Evolutionary conservation across 805 yeast species (phyloP), one percentile per base, ranked within the genome.

Genomic region (Myxozyma neotropica): DNA sequence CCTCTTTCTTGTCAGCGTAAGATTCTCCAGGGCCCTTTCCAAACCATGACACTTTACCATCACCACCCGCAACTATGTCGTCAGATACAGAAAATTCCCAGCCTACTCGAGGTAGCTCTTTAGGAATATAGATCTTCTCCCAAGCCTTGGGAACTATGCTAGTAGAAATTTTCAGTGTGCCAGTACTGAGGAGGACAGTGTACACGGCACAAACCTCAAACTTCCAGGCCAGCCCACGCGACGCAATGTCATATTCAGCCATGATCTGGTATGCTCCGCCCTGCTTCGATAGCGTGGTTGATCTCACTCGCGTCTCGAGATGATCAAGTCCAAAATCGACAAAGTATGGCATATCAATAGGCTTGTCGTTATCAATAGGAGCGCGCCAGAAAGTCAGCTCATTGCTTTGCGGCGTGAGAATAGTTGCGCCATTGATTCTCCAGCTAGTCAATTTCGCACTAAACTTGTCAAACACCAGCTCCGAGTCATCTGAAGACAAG

Each of bases 1-100:
- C 72, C 17, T 64, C 69, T 36, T 68, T 65, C 53, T 72, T 71
- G 55, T 75, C 78, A 19, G 71, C 61, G 58, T 75, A 75, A 26
- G 73, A 65, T 58, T 74, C 77, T 6, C 70, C 74, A 15, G 75
- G 76, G 7, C 76, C 76, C 23, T 71, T 59, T 4, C 78, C 78
- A 43, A 70, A 69, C 77, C 77, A 75, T n/a, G 42, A 46, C 1
- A 68, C 74, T 12, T 35, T 42, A 24, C 38, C 39, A 13, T 42
- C 15, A 35, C 57, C 57, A 10, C n/a, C n/a, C 6, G 21, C 40
- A 21, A 56, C 59, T 15, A 69, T 19, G 7, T 36, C 43, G 6
- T 67, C 67, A 6, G 69, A 65, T n/a, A 73, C 45, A 4, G 58
- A 55, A 52, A 73, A 70, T 53, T 74, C 76, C 53, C 71, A 68